A percentile compares a stretch with the other conserved stretches of the same genome.
Evolutionary conservation across 352 stramenopile species (phyloP).

Genomic region (Peronospora farinosa): DNA sequence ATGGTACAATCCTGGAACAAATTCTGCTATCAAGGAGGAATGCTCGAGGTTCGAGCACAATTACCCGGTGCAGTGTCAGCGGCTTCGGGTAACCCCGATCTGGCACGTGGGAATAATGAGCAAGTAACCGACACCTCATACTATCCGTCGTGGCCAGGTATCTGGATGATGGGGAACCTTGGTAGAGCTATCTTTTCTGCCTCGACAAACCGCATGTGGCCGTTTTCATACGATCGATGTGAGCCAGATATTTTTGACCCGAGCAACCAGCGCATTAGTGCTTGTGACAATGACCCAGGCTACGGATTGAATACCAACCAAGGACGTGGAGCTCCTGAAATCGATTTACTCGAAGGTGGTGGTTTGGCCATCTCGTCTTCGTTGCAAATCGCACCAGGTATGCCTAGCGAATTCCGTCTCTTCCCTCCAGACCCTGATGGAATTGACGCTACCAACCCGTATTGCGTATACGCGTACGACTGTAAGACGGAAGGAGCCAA

Average conservation of each 20-base stretch:
- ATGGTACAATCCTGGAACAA: conserved; percentile 92
- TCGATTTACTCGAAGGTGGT: conserved; percentile 91
- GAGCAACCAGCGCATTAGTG: conserved; percentile 71
- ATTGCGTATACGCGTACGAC: conserved; percentile 43
- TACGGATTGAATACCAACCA: conserved; percentile 84
- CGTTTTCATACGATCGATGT: conserved; percentile 92
- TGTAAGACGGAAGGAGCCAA: conserved; percentile 51
- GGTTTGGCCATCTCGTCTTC: conserved; percentile 83
- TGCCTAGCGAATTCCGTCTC: conserved; percentile 50
- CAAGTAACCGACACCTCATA: conserved; percentile 50
- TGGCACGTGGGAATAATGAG: conserved; percentile 39
- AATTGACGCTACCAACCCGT: conserved; percentile 16
- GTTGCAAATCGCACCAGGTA: conserved; percentile 81
- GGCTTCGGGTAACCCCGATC: conserved; percentile 42
- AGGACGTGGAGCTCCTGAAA: conserved; percentile 89
- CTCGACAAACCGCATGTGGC: conserved; percentile 93
- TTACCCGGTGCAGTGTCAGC: conserved; percentile 73
- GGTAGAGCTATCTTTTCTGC: conserved; percentile 91
- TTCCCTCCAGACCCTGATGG: conserved; percentile 38
- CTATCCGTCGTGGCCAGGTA: conserved; percentile 90
- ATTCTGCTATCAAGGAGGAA: conserved; percentile 91
- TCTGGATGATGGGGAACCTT: conserved; percentile 97
- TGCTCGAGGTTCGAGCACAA: conserved; percentile 88
- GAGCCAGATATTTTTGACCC: conserved; percentile 55
- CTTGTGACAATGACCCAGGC: conserved; percentile 87